Conservation (phyloP, 1,284 basidiomycete genomes). For the Microbotryum saponariae region DNA sequence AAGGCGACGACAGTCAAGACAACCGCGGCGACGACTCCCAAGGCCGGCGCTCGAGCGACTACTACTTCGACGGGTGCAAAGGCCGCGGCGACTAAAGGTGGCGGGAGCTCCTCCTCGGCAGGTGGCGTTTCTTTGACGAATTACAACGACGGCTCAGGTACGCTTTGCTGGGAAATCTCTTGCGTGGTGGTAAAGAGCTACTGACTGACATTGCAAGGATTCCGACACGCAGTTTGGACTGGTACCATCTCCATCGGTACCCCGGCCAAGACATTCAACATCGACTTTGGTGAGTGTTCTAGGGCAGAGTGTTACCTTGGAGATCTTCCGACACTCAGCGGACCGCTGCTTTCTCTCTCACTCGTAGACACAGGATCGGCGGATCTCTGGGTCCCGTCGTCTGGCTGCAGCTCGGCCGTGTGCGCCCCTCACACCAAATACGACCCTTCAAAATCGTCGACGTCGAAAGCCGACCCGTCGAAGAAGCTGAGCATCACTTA, state of each 20-base stretch:
- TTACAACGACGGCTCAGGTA: no score
- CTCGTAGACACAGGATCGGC: constrained; percentile 23
- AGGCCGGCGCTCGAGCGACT: no score
- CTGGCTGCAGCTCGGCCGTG: constrained; percentile 28
- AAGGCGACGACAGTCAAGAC: no score
- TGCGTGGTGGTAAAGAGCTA: no score
- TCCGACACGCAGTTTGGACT: constrained; percentile 30
- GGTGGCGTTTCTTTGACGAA: no score
- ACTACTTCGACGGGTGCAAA: no score
- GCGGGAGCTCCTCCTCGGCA: no score
- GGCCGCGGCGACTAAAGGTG: no score
- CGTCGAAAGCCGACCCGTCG: constrained; percentile 23
- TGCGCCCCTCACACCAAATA: constrained; percentile 36
- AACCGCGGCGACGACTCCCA: no score
- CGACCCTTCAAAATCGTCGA: constrained; percentile 31
- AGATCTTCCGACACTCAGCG: no score
- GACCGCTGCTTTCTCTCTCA: neutral
- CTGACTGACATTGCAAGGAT: neutral
- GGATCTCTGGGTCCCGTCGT: constrained; percentile 38
- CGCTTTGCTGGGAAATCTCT: no score
- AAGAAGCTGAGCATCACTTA: constrained; percentile 48
- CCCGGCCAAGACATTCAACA: constrained; percentile 28
- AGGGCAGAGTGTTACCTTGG: neutral
- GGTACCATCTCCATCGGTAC: constrained; percentile 33
- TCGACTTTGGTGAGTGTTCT: constrained; percentile 34